Evolutionary conservation across 2,329 filamentous ascomycete species (phyloP).

Genomic region (Botrytis hyacinthi): DNA sequence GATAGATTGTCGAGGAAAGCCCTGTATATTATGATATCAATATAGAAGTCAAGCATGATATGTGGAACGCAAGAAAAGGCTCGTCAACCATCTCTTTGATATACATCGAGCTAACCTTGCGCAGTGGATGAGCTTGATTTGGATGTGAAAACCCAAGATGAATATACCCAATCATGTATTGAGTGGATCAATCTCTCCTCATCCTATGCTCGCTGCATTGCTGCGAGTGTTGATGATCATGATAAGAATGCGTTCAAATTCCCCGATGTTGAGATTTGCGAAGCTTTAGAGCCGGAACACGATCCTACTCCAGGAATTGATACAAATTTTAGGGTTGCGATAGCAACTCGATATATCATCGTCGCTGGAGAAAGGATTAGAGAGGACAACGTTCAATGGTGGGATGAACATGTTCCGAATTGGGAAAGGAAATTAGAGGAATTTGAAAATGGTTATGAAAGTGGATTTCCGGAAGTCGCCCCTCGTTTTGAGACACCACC

Average conservation of each 20-base stretch:
- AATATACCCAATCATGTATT: background rate
- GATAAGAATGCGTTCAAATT: background rate
- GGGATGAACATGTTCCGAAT: background rate
- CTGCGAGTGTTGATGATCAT: background rate
- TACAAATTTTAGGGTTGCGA: background rate
- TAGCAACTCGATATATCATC: background rate
- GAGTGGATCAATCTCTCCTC: background rate
- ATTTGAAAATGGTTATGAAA: background rate
- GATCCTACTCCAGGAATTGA: background rate
- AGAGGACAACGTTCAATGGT: background rate
- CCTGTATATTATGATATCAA: background rate
- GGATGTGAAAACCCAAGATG: background rate
- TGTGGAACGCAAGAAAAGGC: background rate
- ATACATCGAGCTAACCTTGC: background rate
- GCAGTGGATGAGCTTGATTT: background rate
- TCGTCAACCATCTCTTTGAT: background rate
- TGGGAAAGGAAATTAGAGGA: background rate
- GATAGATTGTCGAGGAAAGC: background rate
- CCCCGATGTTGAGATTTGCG: background rate
- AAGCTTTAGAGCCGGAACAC: background rate
- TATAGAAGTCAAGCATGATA: conserved; percentile 2
- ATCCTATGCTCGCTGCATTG: background rate
- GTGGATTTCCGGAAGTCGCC: background rate
- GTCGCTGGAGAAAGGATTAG: background rate
- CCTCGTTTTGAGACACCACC: background rate